Evolutionary conservation across 2,329 filamentous ascomycete species (phyloP).

Genomic region (Penicillium paneum): DNA sequence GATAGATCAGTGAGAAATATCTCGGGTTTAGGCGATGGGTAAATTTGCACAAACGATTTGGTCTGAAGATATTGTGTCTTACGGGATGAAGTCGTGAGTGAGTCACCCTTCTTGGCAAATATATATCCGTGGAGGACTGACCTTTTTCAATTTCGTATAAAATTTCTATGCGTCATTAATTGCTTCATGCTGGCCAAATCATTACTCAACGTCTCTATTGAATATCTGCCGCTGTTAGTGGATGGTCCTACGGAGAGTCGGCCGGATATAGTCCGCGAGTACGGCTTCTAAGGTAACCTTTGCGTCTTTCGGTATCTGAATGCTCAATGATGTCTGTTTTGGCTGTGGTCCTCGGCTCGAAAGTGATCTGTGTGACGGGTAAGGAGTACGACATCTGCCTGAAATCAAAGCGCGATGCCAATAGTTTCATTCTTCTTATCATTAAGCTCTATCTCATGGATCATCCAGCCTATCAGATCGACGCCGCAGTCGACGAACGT

Average conservation of each 20-base stretch:
- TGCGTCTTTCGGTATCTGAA: background rate
- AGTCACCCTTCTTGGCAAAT: background rate
- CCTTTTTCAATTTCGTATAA: no score
- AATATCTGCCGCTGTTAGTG: background rate
- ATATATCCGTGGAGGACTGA: no score
- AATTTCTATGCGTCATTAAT: no score
- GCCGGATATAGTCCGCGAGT: slow-evolving; percentile 18
- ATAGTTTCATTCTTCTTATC: background rate
- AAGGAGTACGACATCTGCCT: no score
- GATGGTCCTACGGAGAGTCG: slow-evolving; percentile 14
- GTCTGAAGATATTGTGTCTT: background rate
- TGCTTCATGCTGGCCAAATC: background rate
- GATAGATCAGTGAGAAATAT: no score
- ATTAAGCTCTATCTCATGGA: background rate
- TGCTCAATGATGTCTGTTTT: background rate
- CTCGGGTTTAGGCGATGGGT: background rate
- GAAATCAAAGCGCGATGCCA: background rate
- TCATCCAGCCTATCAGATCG: background rate
- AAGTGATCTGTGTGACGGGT: background rate
- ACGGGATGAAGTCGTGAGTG: background rate
- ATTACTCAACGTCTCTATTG: slow-evolving; percentile 2
- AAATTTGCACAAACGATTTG: background rate
- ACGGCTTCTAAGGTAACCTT: background rate
- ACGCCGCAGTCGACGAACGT: background rate
- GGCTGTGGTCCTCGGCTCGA: background rate